These are phyloP conservation scores for Cyberlindnera misumaiensis DNA, from an alignment of 805 yeast species.

Conservation along the genomic window DNA sequence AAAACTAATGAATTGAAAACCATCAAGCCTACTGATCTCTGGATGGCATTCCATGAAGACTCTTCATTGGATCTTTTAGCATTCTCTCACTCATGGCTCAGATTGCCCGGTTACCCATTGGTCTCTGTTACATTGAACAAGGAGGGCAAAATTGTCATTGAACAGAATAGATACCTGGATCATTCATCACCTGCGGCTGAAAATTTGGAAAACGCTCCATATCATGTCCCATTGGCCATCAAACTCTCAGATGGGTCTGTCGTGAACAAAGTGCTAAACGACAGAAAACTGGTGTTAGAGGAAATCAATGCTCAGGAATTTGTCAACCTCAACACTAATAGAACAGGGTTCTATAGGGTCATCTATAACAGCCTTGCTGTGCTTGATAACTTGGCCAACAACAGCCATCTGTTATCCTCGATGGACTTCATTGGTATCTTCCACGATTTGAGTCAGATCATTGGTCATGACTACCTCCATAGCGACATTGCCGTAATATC, in stretches of 20 bases:
- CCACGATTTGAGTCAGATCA: conserved; percentile 26
- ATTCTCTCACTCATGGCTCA: conserved; percentile 54
- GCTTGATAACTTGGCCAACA: conserved; percentile 21
- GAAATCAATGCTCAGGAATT: conserved; percentile 23
- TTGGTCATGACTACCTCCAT: conserved; percentile 25
- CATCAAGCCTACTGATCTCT: conserved; percentile 45
- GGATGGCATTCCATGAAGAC: conserved; percentile 36
- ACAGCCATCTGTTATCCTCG: conserved; percentile 18
- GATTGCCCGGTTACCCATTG: conserved; percentile 53
- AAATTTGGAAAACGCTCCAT: conserved; percentile 50
- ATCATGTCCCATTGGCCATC: conserved; percentile 52
- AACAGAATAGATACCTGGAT: conserved; percentile 32
- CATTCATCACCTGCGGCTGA: conserved; percentile 20
- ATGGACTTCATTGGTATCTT: conserved; percentile 26
- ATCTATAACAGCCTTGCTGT: conserved; percentile 32
- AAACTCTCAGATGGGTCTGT: conserved; percentile 30
- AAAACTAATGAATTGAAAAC: conserved; percentile 28
- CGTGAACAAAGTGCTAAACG: conserved; percentile 36
- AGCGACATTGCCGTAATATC: conserved; percentile 23
- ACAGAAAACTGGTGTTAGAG: conserved; percentile 27
- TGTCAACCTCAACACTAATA: conserved; percentile 37
- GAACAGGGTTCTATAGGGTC: conserved; percentile 41
- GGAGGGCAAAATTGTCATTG: conserved; percentile 26
- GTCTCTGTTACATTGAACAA: conserved; percentile 30
- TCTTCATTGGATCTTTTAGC: conserved; percentile 38